Evolutionary conservation across 192 early-diverging fungal genomes (phyloP).

Genomic region (Chytriomyces sp.): DNA sequence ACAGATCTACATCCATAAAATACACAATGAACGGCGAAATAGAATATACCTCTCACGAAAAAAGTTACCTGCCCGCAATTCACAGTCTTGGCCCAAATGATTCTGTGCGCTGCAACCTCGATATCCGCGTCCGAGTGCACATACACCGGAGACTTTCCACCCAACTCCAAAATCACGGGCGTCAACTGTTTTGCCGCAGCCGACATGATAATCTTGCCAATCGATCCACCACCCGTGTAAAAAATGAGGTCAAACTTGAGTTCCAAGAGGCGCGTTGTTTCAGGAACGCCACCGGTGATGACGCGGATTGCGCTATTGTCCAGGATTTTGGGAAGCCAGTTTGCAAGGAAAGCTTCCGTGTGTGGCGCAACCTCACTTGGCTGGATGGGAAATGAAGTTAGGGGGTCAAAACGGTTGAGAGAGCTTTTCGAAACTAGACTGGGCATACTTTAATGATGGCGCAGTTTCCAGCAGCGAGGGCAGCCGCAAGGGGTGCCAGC

Average conservation of each 20-base stretch:
- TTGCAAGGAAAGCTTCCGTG: conserved; percentile 64
- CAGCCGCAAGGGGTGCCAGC: conserved; percentile 75
- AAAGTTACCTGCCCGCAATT: conserved; percentile 84
- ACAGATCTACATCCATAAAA: conserved; percentile 59
- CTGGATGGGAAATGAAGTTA: conserved; percentile 34
- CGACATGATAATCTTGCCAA: conserved; percentile 81
- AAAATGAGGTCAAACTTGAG: conserved; percentile 89
- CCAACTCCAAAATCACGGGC: conserved; percentile 90
- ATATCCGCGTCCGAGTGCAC: conserved; percentile 62
- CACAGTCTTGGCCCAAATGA: conserved; percentile 80
- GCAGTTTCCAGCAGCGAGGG: conserved; percentile 90
- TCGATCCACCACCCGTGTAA: conserved; percentile 83
- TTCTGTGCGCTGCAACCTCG: conserved; percentile 66
- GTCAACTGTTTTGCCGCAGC: conserved; percentile 88
- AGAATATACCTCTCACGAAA: too few species aligned
- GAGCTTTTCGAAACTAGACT: not conserved
- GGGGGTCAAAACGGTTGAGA: not conserved
- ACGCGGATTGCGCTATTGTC: conserved; percentile 68
- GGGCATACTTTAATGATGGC: conserved; percentile 47
- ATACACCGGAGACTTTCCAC: conserved; percentile 84
- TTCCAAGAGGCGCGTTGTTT: conserved; percentile 77
- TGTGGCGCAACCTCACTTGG: conserved; percentile 82
- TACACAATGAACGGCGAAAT: not conserved
- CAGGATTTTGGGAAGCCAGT: conserved; percentile 76
- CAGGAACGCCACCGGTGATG: conserved; percentile 74